Evolutionary conservation across 768 basidiomycete genomes (phyloP), one percentile per base, ranked within the genome.

Genomic region (Porphyrellus cyaneotinctus): DNA sequence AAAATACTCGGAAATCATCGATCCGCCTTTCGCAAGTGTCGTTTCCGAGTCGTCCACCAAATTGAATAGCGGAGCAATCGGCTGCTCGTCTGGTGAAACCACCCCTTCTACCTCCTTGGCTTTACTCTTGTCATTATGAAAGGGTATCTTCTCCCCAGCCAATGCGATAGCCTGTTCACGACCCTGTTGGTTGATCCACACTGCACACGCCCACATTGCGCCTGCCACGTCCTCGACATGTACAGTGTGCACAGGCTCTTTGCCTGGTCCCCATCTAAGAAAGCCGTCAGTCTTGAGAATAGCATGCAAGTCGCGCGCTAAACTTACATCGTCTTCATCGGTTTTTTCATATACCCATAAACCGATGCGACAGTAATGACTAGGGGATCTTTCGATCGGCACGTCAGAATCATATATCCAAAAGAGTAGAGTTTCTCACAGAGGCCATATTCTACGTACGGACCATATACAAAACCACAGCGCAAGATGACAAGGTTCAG

Each of bases 181-280:
- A 47, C 87, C 87, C 8, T 79, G 69, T 22, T 74, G 64, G 13
- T 74, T 75, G 49, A 91, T 88, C 91, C 91, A 94, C 42, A 79
- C 66, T 13, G 90, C 87, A 50, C 78, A 85, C 22, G 88, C 80
- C 85, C 86, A 91, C 50, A 84, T 65, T 18, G 80, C 87, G 20
- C 83, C 84, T n/a, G 86, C 84, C 43, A 93, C 77, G 62, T 94
- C 91, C 12, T 85, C 84, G 17, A 83, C 73, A 63, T 94, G 91
- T 37, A 91, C 73, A 0, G 88, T 90, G 61, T 92, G 78, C 22
- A 81, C 82, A 12, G 84, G 77, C 54, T 88, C 80, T 67, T 83
- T 86, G 28, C 89, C 87, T 6, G 88, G 88, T 10, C 85, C 80
- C 87, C 88, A 89, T 66, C 89, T 91, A 57, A 1, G 47, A 32